Conservation (phyloP, 352 stramenopile genomes). For the Globisporangium yorkense region DNA sequence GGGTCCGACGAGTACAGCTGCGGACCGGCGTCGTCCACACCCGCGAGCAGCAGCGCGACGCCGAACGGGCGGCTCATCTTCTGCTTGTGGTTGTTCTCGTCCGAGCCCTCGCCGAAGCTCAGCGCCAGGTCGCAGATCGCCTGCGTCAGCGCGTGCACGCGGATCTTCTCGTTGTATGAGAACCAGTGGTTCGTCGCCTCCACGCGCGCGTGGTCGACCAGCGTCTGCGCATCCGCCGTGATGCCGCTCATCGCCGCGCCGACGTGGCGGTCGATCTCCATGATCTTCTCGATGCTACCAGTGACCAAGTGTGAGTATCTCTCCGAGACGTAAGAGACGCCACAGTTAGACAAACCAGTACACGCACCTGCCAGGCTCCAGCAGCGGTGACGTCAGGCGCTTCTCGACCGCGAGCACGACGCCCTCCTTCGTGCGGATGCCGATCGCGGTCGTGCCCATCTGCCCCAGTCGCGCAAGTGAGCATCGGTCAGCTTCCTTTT, state of each 20-base stretch:
- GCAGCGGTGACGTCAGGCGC: conserved; percentile 93
- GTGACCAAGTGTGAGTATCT: no score
- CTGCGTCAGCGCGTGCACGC: conserved; percentile 97
- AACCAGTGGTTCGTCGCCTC: conserved; percentile 99
- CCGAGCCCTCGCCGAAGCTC: conserved; percentile 90
- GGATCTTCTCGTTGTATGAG: conserved; percentile 97
- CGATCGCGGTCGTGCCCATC: conserved; percentile 98
- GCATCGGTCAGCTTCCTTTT: no score
- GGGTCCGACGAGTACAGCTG: conserved; percentile 97
- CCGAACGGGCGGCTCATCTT: conserved; percentile 99
- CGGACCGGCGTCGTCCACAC: conserved; percentile 92
- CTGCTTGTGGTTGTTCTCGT: conserved; percentile 93
- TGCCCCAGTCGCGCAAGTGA: conserved; percentile 13
- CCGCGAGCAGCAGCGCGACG: conserved; percentile 96
- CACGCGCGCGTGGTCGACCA: conserved; percentile 98
- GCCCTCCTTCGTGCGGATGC: conserved; percentile 96
- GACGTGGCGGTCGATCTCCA: conserved; percentile 98
- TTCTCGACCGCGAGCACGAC: conserved; percentile 99
- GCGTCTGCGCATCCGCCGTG: conserved; percentile 96
- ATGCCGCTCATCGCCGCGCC: conserved; percentile 98
- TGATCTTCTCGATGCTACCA: conserved; percentile 98
- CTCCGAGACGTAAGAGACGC: no score
- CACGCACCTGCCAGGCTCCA: conserved; percentile 88
- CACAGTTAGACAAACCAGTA: no score
- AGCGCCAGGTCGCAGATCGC: conserved; percentile 98